Conservation (phyloP, 2,329 filamentous ascomycete genomes). For the Phaeosphaeriaceae sp. region DNA sequence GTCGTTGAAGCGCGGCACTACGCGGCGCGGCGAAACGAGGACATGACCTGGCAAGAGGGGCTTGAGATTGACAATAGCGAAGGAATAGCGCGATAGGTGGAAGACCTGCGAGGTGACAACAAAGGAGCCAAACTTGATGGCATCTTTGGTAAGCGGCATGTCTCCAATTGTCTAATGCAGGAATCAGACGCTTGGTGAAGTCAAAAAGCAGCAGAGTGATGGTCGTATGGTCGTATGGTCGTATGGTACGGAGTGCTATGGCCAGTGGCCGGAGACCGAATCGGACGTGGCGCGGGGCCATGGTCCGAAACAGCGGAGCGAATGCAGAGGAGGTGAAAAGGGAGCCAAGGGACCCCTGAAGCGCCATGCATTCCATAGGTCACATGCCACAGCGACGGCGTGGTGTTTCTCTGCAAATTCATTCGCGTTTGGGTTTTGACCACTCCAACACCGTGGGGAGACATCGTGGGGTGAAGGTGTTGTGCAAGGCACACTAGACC, state of each 20-base stretch:
- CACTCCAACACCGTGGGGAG: conserved; percentile 19
- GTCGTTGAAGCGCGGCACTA: conserved; percentile 75
- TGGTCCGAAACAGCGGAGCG: conserved; percentile 11
- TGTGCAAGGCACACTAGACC: too few species aligned
- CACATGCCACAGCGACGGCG: conserved; percentile 19
- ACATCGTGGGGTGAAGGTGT: conserved; percentile 16
- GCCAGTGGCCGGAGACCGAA: too few species aligned
- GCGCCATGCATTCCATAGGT: neutral
- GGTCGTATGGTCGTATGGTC: too few species aligned
- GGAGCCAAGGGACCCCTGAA: too few species aligned
- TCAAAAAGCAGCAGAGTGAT: conserved; percentile 2
- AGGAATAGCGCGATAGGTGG: conserved; percentile 77
- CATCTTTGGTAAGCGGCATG: conserved; percentile 50
- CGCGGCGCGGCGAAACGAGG: conserved; percentile 78
- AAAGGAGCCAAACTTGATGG: conserved; percentile 53
- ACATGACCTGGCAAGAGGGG: conserved; percentile 92
- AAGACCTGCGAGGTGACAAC: conserved; percentile 70
- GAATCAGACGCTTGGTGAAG: too few species aligned
- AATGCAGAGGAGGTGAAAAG: too few species aligned
- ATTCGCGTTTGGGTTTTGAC: conserved; percentile 21
- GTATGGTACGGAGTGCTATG: too few species aligned
- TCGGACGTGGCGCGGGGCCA: conserved; percentile 1
- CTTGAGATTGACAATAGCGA: conserved; percentile 93
- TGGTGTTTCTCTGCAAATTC: conserved; percentile 19
- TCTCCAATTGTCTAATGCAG: too few species aligned